phyloP scores from a whole-genome alignment of 257 asterid genomes.

The Solanum neorickii region DNA sequence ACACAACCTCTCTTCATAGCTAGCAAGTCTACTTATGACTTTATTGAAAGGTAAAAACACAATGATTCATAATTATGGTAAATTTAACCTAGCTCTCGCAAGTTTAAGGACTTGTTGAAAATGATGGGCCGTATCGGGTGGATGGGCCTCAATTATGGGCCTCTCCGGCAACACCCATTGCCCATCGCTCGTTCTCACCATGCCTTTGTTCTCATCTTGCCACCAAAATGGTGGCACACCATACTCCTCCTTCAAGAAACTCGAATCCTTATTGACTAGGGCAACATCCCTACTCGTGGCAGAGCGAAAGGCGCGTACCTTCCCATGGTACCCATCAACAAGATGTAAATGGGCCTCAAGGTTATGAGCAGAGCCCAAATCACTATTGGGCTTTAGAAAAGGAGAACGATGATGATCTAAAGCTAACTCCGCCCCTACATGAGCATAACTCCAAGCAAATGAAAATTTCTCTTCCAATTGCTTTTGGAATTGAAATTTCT shows the following conservation, averaged over 20 bases:
- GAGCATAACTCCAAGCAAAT: constrained; percentile 80
- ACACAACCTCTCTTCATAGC: not conserved
- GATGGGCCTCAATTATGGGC: constrained; percentile 55
- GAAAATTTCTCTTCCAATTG: constrained; percentile 36
- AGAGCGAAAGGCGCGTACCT: constrained; percentile 9
- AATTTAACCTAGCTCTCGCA: constrained; percentile 32
- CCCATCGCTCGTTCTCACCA: constrained; percentile 44
- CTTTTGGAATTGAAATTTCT: constrained; percentile 48
- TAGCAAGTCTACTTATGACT: not conserved
- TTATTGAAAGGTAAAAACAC: not conserved
- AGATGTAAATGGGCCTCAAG: constrained; percentile 64
- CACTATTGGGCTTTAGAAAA: constrained; percentile 24
- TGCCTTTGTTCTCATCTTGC: constrained; percentile 80
- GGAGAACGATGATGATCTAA: constrained; percentile 53
- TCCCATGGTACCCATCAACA: constrained; percentile 59
- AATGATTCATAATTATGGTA: not conserved
- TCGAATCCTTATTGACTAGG: constrained; percentile 51
- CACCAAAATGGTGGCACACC: constrained; percentile 66
- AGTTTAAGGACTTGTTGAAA: constrained; percentile 52
- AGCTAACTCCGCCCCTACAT: constrained; percentile 55
- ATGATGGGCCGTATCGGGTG: constrained; percentile 72
- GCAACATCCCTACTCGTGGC: constrained; percentile 48
- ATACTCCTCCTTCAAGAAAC: constrained; percentile 37
- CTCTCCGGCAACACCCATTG: constrained; percentile 67
- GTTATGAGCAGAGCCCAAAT: constrained; percentile 41